A percentile compares a stretch with the other conserved stretches of the same genome.
Conservation (phyloP, 1,284 basidiomycete genomes). For the Acaromyces ingoldii region DNA sequence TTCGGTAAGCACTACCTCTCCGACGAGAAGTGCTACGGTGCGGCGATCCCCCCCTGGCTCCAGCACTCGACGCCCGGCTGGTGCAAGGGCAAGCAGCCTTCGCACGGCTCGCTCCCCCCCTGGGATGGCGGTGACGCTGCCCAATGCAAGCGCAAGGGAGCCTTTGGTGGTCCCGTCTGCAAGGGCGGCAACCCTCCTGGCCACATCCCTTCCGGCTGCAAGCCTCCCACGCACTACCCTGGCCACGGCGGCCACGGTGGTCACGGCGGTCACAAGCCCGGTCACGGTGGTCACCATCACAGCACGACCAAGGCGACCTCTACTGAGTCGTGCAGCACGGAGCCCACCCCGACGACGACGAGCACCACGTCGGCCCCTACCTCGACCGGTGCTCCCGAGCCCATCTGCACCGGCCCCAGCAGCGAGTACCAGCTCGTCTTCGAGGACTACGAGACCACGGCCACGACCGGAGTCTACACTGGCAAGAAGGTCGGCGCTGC, state of each 20-base stretch:
- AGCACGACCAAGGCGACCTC: too few relatives aligned
- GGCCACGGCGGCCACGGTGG: too few relatives aligned
- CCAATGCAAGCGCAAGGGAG: conserved; percentile 7
- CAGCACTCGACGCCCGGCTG: too few relatives aligned
- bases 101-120: too few relatives aligned
- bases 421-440: not conserved
- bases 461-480: conserved; percentile 15
- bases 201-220: conserved; percentile 8
- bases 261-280: too few relatives aligned
- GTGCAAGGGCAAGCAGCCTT: too few relatives aligned
- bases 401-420: not conserved
- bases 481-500: conserved; percentile 21
- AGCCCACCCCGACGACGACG: conserved; percentile 7
- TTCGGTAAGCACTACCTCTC: too few relatives aligned
- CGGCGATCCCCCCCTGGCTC: too few relatives aligned
- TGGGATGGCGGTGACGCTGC: conserved; percentile 21
- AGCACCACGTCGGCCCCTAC: conserved; percentile 1
- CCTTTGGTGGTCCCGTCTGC: conserved; percentile 12
- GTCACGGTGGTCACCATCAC: too few relatives aligned
- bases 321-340: too few relatives aligned
- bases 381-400: not conserved
- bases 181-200: conserved; percentile 13
- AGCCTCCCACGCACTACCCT: not conserved
- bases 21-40: too few relatives aligned
- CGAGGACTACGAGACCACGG: conserved; percentile 14